Conservation (phyloP, 2,329 filamentous ascomycete species). For the Aspergillus sp. region DNA sequence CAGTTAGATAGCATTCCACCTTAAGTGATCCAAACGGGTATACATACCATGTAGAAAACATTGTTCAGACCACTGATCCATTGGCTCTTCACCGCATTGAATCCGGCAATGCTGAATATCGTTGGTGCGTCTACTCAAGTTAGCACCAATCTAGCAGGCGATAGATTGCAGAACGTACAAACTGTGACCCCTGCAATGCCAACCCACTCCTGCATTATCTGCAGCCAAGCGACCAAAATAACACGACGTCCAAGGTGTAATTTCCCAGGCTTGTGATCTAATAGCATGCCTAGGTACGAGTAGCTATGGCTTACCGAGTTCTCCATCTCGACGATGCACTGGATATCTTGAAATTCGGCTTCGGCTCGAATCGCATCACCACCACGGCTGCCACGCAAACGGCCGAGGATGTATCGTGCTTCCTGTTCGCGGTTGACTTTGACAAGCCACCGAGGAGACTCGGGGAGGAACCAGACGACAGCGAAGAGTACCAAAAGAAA, state of each 20-base stretch:
- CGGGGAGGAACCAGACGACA: conserved; percentile 59
- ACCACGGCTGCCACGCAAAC: conserved; percentile 53
- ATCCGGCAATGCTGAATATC: conserved; percentile 61
- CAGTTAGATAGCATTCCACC: background rate
- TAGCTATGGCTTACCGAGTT: conserved; percentile 45
- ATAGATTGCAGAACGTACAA: conserved; percentile 24
- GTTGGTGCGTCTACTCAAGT: conserved; percentile 34
- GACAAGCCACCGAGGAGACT: conserved; percentile 52
- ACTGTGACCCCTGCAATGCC: conserved; percentile 63
- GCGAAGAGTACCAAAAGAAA: conserved; percentile 51
- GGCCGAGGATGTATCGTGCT: conserved; percentile 55
- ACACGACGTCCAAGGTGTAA: conserved; percentile 60
- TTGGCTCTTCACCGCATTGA: conserved; percentile 51
- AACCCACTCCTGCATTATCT: conserved; percentile 63
- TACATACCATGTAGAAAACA: conserved; percentile 46
- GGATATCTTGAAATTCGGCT: conserved; percentile 61
- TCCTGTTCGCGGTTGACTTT: conserved; percentile 60
- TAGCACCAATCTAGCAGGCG: background rate
- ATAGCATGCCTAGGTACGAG: conserved; percentile 59
- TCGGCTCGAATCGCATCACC: conserved; percentile 49
- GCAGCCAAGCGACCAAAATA: conserved; percentile 62
- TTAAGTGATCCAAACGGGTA: too few species aligned
- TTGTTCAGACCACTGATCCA: conserved; percentile 56
- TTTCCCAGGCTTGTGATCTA: conserved; percentile 56
- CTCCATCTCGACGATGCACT: conserved; percentile 55